phyloP scores from a whole-genome alignment of 768 basidiomycete genomes.

The Dentipellis fragilis region DNA sequence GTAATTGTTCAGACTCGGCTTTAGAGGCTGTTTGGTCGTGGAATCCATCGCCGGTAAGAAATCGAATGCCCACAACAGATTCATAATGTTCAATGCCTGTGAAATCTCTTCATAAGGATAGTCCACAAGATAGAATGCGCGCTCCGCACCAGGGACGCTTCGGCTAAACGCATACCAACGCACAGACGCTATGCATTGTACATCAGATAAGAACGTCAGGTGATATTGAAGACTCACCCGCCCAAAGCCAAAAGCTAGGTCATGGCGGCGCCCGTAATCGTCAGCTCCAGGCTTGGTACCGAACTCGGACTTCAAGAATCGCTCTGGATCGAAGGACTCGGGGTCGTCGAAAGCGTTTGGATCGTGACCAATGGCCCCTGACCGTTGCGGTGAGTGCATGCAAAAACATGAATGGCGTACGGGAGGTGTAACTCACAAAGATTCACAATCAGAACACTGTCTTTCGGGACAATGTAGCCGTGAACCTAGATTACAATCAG shows the following conservation, averaged over 20 bases:
- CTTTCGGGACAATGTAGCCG: not conserved
- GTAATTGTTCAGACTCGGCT: not conserved
- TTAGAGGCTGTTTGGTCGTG: not conserved
- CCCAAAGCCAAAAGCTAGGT: not conserved
- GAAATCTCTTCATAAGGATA: not conserved
- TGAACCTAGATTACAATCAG: not conserved
- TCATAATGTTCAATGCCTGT: not conserved
- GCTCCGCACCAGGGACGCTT: not conserved
- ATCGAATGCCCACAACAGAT: not conserved
- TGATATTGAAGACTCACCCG: not conserved
- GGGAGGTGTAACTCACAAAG: not conserved
- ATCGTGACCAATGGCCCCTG: not conserved
- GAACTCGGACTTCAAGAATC: not conserved
- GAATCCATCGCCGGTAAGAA: not conserved
- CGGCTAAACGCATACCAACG: not conserved
- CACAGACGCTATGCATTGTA: not conserved
- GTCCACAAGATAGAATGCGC: not conserved
- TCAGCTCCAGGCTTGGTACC: not conserved
- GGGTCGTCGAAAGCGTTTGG: not conserved
- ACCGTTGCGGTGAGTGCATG: not conserved
- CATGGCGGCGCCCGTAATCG: not conserved
- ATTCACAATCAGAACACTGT: not conserved
- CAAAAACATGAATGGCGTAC: not conserved
- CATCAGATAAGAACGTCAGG: not conserved
- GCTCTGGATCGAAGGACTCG: not conserved